Base-by-base conservation (phyloP, 306 rosid species). In the Carpinus viminea region DNA sequence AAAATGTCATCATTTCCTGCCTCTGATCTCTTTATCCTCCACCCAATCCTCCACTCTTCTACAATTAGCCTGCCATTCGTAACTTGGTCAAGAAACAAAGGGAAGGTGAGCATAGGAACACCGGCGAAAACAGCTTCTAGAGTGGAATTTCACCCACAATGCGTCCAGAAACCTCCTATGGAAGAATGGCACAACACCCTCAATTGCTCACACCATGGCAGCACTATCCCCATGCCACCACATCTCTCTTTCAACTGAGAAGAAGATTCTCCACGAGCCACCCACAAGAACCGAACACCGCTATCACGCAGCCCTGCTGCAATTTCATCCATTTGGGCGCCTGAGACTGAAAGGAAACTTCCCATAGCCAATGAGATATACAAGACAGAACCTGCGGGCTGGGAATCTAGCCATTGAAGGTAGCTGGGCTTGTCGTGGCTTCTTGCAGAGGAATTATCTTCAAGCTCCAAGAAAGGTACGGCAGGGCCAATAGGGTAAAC, bases 321-420 rank as follows among this genome's bases (percentile, higher is more conserved):
- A 43, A 91, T 86, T 77, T 76, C 86, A 8, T 80, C 86, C 88
- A 91, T 82, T 72, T 87, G 93, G 52, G 84, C 21, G 24, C 65
- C 34, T 0, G 93, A 85, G 51, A 86, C 87, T 0, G 89, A 87
- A 34, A 84, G 81, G 46, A 81, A 89, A 70, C 96, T 89, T 2
- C 96, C 93, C 72, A n/a, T n/a, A n/a, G n/a, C n/a, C n/a, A 89
- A 41, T 43, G 93, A 85, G 54, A 91, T 84, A 88, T 91, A 89
- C 83, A 89, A 59, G 20, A 85, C 91, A 1, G 90, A 89, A 31
- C 62, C 77, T n/a, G 61, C 43, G 16, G 96, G 87, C 21, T 89
- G 96, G 45, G 80, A 21, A 50, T 72, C 59, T 47, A 47, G 76
- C 24, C 57, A 51, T 11, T 72, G 62, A 2, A 26, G 3, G 8